Base-by-base conservation (phyloP, 1,139 yeast genomes). In the Taphrina flavorubra region DNA sequence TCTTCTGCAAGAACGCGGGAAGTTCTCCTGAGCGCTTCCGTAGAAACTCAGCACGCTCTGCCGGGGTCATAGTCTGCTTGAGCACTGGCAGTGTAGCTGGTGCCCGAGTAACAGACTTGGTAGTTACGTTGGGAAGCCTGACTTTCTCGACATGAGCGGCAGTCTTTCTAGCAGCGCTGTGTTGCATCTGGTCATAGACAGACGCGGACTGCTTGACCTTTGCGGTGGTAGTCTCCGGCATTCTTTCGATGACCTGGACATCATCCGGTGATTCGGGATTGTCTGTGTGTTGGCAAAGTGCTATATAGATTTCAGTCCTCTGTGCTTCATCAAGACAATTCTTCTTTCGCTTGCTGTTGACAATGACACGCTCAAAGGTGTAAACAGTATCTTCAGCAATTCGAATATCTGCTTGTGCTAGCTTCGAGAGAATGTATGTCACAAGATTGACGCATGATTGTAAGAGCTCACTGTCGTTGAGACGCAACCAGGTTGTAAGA, bases 381-480 rank as follows among this genome's bases (percentile, higher is more conserved):
- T 81, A 81, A 36, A 89, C 81, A 49, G 87, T 81, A 0, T 79
- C 81, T 39, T 81, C 81, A 58, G 83, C 85, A 39, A 87, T 80
- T 1, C 75, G 75, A 58, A 86, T 79, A n/a, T 81, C 73, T 63
- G 85, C 78, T 53, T 85, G 87, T 39, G 79, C 78, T 0, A 92
- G 89, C 66, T 89, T 77, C 72, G 86, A 89, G 66, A 90, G 81
- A 0, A 91, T 87, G 65, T 84, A 68, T 62, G 74, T 72, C 6
- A 74, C 71, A 8, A 74, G 65, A 42, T 82, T 83, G 13, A 90
- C 92, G 80, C 97, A 90, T 0, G 92, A 84, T 49, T 85, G 86
- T 59, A 92, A 81, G 58, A 92, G 80, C 1, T 91, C 87, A 11
- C 85, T 81, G 78, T 92, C 97, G 69, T 92, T 91, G 65, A 92